These are phyloP conservation scores for Calonectria naviculata DNA, from an alignment of 2,329 filamentous ascomycete genomes.

Conservation along the genomic window DNA sequence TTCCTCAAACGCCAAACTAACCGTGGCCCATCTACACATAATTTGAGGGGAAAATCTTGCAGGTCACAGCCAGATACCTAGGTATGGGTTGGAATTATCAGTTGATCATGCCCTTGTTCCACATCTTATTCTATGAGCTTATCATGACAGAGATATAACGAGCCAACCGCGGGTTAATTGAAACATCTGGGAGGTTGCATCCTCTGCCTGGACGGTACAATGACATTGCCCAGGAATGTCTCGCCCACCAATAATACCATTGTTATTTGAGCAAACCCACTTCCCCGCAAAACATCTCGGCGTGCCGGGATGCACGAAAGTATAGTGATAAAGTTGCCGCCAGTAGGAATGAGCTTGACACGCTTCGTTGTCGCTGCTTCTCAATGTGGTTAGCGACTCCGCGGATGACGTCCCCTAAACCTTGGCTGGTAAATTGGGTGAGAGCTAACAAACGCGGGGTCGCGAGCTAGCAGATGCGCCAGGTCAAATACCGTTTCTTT, in stretches of 20 bases:
- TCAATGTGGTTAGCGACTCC: not conserved
- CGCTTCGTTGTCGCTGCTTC: not conserved
- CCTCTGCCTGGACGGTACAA: not conserved
- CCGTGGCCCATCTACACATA: too few species aligned
- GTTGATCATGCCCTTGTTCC: too few species aligned
- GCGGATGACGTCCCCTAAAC: not conserved
- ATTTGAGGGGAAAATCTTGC: too few species aligned
- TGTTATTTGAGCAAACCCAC: not conserved
- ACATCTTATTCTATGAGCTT: too few species aligned
- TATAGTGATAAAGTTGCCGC: not conserved
- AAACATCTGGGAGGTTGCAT: not conserved
- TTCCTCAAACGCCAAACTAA: too few species aligned
- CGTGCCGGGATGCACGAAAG: not conserved
- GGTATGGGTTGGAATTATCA: too few species aligned
- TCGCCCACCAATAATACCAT: not conserved
- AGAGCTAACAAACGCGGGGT: not conserved
- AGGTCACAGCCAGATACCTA: too few species aligned
- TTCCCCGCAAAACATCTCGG: slow-evolving; percentile 7
- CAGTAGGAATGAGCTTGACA: not conserved
- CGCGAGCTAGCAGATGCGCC: not conserved
- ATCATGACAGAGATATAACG: too few species aligned
- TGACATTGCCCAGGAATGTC: not conserved
- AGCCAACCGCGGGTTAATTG: not conserved
- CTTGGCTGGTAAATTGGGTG: not conserved
- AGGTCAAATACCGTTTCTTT: not conserved